Percentiles rank a stretch among this genome's conserved stretches.
Evolutionary conservation across 371 early-diverging fungal species (phyloP).

Genomic region (Mortierella sp.): DNA sequence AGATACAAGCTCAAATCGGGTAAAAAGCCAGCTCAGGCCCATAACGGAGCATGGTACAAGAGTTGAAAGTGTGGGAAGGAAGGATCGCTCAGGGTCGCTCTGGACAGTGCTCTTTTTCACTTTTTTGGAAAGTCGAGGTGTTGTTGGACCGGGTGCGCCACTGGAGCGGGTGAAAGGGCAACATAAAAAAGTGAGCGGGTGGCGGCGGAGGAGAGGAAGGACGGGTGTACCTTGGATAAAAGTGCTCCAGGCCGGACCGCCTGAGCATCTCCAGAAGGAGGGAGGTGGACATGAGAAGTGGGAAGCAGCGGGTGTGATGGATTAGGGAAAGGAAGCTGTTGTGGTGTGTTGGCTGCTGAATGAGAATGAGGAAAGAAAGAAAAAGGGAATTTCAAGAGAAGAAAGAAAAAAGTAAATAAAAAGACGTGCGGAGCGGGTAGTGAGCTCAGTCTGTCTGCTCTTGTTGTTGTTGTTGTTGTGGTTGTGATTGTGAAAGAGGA

Average conservation of each 20-base stretch:
- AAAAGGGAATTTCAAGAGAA: background rate
- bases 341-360: background rate
- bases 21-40: background rate
- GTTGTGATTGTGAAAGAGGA: background rate
- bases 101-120: background rate
- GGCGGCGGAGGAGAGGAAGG: background rate
- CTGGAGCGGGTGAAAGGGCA: background rate
- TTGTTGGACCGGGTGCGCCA: background rate
- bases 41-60: background rate
- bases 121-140: background rate
- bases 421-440: background rate
- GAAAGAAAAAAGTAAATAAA: conserved; percentile 1
- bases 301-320: background rate
- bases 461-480: background rate
- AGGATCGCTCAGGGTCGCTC: background rate
- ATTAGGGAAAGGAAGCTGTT: background rate
- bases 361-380: background rate
- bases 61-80: background rate
- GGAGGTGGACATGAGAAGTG: conserved; percentile 51
- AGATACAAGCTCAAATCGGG: background rate
- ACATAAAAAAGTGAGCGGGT: background rate
- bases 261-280: conserved; percentile 62
- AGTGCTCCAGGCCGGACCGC: conserved; percentile 56
- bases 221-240: conserved; percentile 52
- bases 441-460: conserved; percentile 5